These are phyloP conservation scores for Schwanniomyces yamadae DNA, from an alignment of 805 yeast species.

Conservation along the genomic window DNA sequence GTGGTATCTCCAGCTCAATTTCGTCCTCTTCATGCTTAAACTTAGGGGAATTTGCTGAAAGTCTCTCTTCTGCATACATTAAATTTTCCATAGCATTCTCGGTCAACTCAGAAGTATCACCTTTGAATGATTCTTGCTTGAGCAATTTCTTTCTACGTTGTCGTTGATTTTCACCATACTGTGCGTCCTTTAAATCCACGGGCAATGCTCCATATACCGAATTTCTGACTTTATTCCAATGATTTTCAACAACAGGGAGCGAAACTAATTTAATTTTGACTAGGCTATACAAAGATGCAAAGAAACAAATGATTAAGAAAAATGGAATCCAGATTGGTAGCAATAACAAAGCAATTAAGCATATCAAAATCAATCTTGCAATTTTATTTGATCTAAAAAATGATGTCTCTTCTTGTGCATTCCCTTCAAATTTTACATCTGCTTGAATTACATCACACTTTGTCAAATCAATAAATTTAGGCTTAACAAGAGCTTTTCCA, in stretches of 20 bases:
- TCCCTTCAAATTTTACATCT: slow-evolving; percentile 11
- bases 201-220: slow-evolving; percentile 32
- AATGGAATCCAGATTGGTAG: slow-evolving; percentile 54
- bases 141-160: slow-evolving; percentile 23
- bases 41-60: slow-evolving; percentile 14
- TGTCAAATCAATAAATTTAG: slow-evolving; percentile 53
- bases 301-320: slow-evolving; percentile 34
- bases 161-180: slow-evolving; percentile 30
- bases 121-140: slow-evolving; percentile 37
- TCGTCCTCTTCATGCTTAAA: slow-evolving; percentile 13
- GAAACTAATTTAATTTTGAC: slow-evolving; percentile 31
- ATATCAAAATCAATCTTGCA: slow-evolving; percentile 22
- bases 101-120: slow-evolving; percentile 40
- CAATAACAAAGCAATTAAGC: slow-evolving; percentile 24
- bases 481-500: slow-evolving; percentile 37
- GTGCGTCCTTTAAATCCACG: slow-evolving; percentile 30
- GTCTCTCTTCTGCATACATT: slow-evolving; percentile 35
- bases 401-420: slow-evolving; percentile 40
- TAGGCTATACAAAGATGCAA: slow-evolving; percentile 40
- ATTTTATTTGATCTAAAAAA: slow-evolving; percentile 28
- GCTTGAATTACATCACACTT: slow-evolving; percentile 20
- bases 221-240: slow-evolving; percentile 33
- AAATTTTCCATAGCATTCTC: slow-evolving; percentile 36
- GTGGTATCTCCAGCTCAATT: slow-evolving; percentile 12
- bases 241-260: slow-evolving; percentile 23